Conservation (phyloP, 352 stramenopile species). For the Phytopythium montanum region DNA sequence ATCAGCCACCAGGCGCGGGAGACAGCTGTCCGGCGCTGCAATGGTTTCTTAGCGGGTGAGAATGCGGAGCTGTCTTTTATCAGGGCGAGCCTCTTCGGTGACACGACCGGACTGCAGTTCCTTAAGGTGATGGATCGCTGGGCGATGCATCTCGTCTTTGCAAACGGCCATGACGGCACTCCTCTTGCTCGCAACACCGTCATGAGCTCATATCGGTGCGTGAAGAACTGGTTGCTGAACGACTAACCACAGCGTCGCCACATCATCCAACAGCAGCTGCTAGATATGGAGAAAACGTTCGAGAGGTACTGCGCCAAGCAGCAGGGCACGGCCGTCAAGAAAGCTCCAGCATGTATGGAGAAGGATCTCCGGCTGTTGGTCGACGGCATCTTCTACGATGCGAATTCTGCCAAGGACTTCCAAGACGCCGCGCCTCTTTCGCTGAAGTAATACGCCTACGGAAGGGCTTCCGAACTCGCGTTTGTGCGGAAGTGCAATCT, state of each 20-base stretch:
- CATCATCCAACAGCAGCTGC: slow-evolving; percentile 6
- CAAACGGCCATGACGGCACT: slow-evolving; percentile 1
- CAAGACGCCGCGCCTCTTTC: slow-evolving; percentile 15
- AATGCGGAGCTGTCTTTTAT: slow-evolving; percentile 17
- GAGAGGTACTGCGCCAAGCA: slow-evolving; percentile 16
- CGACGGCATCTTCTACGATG: not conserved
- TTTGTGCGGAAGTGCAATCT: slow-evolving; percentile 15
- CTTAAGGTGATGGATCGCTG: slow-evolving; percentile 15
- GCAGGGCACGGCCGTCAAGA: slow-evolving; percentile 8
- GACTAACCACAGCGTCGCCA: slow-evolving; percentile 10
- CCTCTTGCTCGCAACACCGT: slow-evolving; percentile 8
- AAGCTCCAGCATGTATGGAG: slow-evolving; percentile 11
- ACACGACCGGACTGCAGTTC: slow-evolving; percentile 1
- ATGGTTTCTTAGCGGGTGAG: slow-evolving; percentile 15
- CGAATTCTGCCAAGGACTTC: slow-evolving; percentile 7
- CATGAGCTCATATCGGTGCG: slow-evolving; percentile 15
- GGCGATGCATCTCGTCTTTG: slow-evolving; percentile 10
- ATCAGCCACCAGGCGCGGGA: slow-evolving; percentile 2
- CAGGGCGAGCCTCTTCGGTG: not conserved
- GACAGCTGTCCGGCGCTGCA: slow-evolving; percentile 13
- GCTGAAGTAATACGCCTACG: slow-evolving; percentile 17
- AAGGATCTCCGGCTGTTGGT: slow-evolving; percentile 12
- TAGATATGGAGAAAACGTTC: slow-evolving; percentile 11
- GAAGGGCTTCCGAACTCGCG: slow-evolving; percentile 13
- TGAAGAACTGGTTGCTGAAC: slow-evolving; percentile 17